These are phyloP conservation scores for Grosmannia serpens DNA, from an alignment of 2,329 filamentous ascomycete species.

Conservation along the genomic window DNA sequence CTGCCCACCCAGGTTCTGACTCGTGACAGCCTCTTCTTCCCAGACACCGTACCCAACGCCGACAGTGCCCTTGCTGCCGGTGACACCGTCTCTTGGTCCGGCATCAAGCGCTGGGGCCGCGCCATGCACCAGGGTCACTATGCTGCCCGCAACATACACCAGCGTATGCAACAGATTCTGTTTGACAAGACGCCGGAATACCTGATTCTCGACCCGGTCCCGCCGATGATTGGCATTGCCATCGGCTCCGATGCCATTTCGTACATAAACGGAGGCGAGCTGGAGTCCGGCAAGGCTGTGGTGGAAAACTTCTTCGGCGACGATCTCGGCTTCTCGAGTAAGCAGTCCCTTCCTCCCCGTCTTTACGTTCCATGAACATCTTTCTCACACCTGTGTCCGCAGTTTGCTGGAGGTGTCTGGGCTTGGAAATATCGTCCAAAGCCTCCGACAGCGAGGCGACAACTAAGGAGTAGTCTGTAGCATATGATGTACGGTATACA, in stretches of 20 bases:
- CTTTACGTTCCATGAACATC: not conserved
- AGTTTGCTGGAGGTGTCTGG: not conserved
- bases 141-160: slow-evolving; percentile 55
- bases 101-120: slow-evolving; percentile 67
- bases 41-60: slow-evolving; percentile 40
- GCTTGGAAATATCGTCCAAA: not conserved
- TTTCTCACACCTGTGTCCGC: not conserved
- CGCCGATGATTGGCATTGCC: slow-evolving; percentile 59
- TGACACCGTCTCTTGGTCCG: slow-evolving; percentile 59
- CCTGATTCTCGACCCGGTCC: slow-evolving; percentile 38
- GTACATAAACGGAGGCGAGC: slow-evolving; percentile 50
- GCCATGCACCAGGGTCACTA: slow-evolving; percentile 65
- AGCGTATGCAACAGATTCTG: slow-evolving; percentile 39
- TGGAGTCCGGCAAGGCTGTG: slow-evolving; percentile 49
- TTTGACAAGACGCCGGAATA: slow-evolving; percentile 30
- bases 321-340: slow-evolving; percentile 49
- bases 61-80: slow-evolving; percentile 56
- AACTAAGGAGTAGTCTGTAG: not conserved
- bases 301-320: slow-evolving; percentile 54
- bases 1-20: not conserved
- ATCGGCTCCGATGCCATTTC: slow-evolving; percentile 58
- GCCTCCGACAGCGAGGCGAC: not conserved
- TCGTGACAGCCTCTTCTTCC: slow-evolving; percentile 39
- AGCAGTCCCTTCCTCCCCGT: not conserved
- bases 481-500: not conserved